A percentile compares a stretch with the other conserved stretches of the same genome.
Evolutionary conservation across 2,329 filamentous ascomycete species (phyloP).

Genomic region (Scleromitrula shiraiana): DNA sequence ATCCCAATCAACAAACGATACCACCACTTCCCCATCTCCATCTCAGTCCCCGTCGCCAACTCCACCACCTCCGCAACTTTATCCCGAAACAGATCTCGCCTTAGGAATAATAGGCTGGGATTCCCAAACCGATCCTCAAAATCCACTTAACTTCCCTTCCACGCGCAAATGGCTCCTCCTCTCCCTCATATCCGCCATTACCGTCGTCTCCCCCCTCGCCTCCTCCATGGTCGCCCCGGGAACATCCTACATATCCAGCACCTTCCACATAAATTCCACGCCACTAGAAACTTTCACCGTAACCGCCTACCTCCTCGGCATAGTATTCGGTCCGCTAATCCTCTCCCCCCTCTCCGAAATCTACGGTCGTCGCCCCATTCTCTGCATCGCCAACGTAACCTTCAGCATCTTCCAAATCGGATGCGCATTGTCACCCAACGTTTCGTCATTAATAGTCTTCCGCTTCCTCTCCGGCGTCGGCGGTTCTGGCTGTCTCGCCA

Average conservation of each 20-base stretch:
- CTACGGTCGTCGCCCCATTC: conserved; percentile 51
- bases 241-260: conserved; percentile 21
- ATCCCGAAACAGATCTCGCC: conserved; percentile 35
- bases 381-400: conserved; percentile 47
- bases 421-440: conserved; percentile 50
- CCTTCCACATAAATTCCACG: conserved; percentile 14
- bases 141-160: conserved; percentile 13
- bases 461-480: conserved; percentile 40
- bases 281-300: conserved; percentile 16
- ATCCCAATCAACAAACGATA: too few relatives aligned
- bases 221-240: conserved; percentile 39
- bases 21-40: too few relatives aligned
- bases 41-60: too few relatives aligned
- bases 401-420: conserved; percentile 57
- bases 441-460: conserved; percentile 37
- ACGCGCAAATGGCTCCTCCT: conserved; percentile 9
- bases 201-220: conserved; percentile 20
- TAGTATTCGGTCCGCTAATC: conserved; percentile 48
- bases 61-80: too few relatives aligned
- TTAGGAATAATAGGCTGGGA: conserved; percentile 28
- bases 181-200: conserved; percentile 6
- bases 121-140: conserved; percentile 12
- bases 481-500: conserved; percentile 36
- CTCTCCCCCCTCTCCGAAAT: conserved; percentile 54
- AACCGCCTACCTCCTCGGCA: conserved; percentile 50